Evolutionary conservation across 306 rosid species (phyloP).

Genomic region (Glycine tomentella): DNA sequence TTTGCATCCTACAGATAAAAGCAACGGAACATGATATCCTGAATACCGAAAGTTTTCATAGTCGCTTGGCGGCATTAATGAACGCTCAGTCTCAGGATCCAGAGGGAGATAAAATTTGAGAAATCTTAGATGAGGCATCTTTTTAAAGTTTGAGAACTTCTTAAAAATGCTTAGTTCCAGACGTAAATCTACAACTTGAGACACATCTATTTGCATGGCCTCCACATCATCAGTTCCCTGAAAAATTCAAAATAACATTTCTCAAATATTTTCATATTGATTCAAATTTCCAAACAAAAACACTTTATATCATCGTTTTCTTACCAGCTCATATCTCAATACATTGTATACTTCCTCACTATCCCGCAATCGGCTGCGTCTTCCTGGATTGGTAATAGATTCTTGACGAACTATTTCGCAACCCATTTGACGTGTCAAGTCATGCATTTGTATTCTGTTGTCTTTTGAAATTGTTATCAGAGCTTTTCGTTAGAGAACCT

Average conservation of each 20-base stretch:
- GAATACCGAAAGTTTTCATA: not conserved
- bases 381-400: not conserved
- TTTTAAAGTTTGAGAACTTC: too few species aligned
- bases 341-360: not conserved
- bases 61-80: not conserved
- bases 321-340: too few species aligned
- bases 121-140: conserved; percentile 6
- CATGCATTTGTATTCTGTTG: conserved; percentile 20
- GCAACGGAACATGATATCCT: not conserved
- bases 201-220: conserved; percentile 13
- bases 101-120: not conserved
- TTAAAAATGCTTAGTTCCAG: not conserved
- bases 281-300: too few species aligned
- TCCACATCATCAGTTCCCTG: conserved; percentile 3
- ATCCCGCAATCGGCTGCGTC: conserved; percentile 6
- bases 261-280: too few species aligned
- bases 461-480: not conserved
- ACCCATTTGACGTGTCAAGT: not conserved
- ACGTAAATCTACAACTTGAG: not conserved
- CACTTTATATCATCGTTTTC: not conserved
- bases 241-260: too few species aligned
- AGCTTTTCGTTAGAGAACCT: conserved; percentile 6
- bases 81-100: conserved; percentile 16
- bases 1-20: not conserved
- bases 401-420: conserved; percentile 23